These are phyloP conservation scores for Cystobasidium ongulense DNA, from an alignment of 768 basidiomycete species.

Conservation along the genomic window DNA sequence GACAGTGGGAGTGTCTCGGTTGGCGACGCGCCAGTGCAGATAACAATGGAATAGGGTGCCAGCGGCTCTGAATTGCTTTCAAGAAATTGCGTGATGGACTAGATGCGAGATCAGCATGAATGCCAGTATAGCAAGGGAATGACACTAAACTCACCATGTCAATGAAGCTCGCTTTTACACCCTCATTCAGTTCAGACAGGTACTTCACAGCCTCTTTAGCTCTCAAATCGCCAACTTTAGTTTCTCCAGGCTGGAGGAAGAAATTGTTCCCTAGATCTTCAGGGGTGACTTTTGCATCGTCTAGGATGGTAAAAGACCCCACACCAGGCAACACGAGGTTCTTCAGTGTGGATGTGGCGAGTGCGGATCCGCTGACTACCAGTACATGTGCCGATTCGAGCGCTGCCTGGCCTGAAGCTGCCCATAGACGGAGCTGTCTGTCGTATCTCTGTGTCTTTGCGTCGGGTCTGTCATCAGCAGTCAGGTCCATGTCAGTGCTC, in stretches of 20 bases:
- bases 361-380: slow-evolving; percentile 69
- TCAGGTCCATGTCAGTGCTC: background rate
- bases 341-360: slow-evolving; percentile 82
- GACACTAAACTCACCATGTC: slow-evolving; percentile 45
- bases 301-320: slow-evolving; percentile 89
- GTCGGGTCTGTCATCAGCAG: slow-evolving; percentile 27
- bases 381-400: slow-evolving; percentile 77
- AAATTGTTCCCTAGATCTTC: slow-evolving; percentile 93
- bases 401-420: slow-evolving; percentile 76
- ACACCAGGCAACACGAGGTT: slow-evolving; percentile 94
- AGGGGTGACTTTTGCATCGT: slow-evolving; percentile 55
- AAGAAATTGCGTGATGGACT: slow-evolving; percentile 56
- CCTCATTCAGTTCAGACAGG: slow-evolving; percentile 76
- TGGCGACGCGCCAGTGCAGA: slow-evolving; percentile 67
- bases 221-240: slow-evolving; percentile 59
- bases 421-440: slow-evolving; percentile 93
- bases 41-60: slow-evolving; percentile 64
- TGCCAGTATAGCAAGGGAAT: background rate
- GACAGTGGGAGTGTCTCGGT: slow-evolving; percentile 53
- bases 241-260: slow-evolving; percentile 70
- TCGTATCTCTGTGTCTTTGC: slow-evolving; percentile 82
- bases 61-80: slow-evolving; percentile 51
- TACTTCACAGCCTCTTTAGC: slow-evolving; percentile 70
- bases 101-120: background rate
- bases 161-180: slow-evolving; percentile 65